These are phyloP conservation scores for Calonectria montana DNA, from an alignment of 2,329 filamentous ascomycete genomes.

Conservation along the genomic window DNA sequence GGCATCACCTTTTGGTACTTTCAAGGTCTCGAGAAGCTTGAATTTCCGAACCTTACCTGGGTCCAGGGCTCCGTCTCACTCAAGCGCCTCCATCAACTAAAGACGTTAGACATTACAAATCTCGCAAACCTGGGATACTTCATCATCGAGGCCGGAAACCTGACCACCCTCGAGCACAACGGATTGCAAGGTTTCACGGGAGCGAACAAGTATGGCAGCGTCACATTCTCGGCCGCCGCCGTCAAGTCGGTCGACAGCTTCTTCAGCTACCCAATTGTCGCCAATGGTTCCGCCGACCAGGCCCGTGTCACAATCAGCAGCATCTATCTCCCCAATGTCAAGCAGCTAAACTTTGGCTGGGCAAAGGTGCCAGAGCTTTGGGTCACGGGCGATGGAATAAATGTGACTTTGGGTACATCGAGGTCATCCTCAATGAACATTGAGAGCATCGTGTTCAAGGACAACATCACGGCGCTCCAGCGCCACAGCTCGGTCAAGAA, in stretches of 20 bases:
- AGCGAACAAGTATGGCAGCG: neutral
- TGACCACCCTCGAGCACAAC: conserved; percentile 22
- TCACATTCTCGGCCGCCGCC: conserved; percentile 10
- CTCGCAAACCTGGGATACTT: conserved; percentile 22
- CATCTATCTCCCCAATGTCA: conserved; percentile 22
- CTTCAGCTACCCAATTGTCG: conserved; percentile 28
- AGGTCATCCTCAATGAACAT: conserved; percentile 20
- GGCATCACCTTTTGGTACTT: conserved; percentile 20
- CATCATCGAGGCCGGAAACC: conserved; percentile 20
- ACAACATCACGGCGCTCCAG: conserved; percentile 12
- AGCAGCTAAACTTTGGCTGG: conserved; percentile 27
- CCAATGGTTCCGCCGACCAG: conserved; percentile 6
- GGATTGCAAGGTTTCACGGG: conserved; percentile 27
- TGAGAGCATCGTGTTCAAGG: conserved; percentile 7
- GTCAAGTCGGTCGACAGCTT: conserved; percentile 30
- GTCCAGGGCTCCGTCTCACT: conserved; percentile 21
- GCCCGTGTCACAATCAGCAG: conserved; percentile 6
- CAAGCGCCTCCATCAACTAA: conserved; percentile 22
- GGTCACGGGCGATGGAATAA: conserved; percentile 8
- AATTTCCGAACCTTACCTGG: conserved; percentile 21
- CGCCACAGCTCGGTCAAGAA: conserved; percentile 20
- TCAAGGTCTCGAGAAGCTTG: conserved; percentile 25
- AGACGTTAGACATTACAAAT: conserved; percentile 27
- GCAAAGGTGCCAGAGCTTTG: conserved; percentile 10
- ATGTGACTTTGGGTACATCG: conserved; percentile 21